Evolutionary conservation across 768 basidiomycete species (phyloP).

Genomic region (Suillus paluster): DNA sequence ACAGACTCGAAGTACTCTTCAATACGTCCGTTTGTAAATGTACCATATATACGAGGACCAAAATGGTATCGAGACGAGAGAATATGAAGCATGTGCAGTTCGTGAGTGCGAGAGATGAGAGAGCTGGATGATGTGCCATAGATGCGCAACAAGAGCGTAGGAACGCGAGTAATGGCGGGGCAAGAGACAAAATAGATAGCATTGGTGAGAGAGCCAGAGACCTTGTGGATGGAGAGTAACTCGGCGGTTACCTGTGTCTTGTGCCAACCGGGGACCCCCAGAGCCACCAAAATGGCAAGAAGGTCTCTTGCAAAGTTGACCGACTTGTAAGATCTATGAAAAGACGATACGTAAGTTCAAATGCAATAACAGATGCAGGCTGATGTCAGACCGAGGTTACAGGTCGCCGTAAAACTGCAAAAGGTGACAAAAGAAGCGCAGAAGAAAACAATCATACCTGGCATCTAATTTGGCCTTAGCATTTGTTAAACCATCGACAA

Average conservation of each 20-base stretch:
- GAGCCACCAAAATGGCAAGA: slow-evolving; percentile 55
- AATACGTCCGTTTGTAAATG: slow-evolving; percentile 92
- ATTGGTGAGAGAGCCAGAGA: slow-evolving; percentile 93
- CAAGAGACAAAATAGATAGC: slow-evolving; percentile 96
- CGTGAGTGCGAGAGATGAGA: slow-evolving; percentile 86
- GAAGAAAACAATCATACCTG: slow-evolving; percentile 57
- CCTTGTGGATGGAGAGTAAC: slow-evolving; percentile 68
- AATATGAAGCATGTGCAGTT: slow-evolving; percentile 86
- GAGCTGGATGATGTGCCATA: slow-evolving; percentile 88
- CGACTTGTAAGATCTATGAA: slow-evolving; percentile 66
- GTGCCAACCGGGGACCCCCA: slow-evolving; percentile 66
- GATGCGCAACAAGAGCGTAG: slow-evolving; percentile 85
- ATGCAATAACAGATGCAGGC: slow-evolving; percentile 19
- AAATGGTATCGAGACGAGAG: slow-evolving; percentile 89
- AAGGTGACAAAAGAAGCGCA: slow-evolving; percentile 31
- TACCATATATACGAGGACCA: slow-evolving; percentile 91
- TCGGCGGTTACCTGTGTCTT: slow-evolving; percentile 48
- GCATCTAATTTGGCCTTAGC: slow-evolving; percentile 59
- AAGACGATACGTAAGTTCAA: slow-evolving; percentile 22
- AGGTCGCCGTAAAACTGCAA: slow-evolving; percentile 36
- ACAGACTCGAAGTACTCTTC: slow-evolving; percentile 95
- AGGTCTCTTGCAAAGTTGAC: slow-evolving; percentile 56
- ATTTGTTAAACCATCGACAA: slow-evolving; percentile 66
- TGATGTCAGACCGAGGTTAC: slow-evolving; percentile 42
- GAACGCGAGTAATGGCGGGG: slow-evolving; percentile 47